These are phyloP conservation scores for Saccharomycopsis fermentans DNA, from an alignment of 805 yeast species.

Conservation along the genomic window DNA sequence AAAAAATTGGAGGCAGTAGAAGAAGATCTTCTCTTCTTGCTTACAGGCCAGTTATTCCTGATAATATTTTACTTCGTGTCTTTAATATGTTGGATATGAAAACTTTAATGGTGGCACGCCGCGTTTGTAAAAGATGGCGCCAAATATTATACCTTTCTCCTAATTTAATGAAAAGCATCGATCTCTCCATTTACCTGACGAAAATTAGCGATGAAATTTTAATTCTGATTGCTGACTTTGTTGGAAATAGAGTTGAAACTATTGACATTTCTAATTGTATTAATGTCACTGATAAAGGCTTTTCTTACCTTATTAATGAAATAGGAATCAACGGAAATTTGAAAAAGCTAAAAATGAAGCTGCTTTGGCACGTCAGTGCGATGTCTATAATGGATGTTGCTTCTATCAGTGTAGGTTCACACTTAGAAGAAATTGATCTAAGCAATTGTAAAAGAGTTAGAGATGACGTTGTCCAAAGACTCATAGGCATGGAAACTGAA, in stretches of 20 bases:
- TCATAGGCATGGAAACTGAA: conserved; percentile 44
- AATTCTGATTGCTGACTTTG: conserved; percentile 53
- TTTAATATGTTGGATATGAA: conserved; percentile 46
- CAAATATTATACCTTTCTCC: conserved; percentile 51
- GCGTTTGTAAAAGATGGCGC: conserved; percentile 59
- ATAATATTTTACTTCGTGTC: conserved; percentile 42
- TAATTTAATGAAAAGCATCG: conserved; percentile 40
- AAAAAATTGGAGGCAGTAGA: conserved; percentile 25
- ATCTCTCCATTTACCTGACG: conserved; percentile 54
- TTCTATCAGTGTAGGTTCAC: conserved; percentile 50
- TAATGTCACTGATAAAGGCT: conserved; percentile 69
- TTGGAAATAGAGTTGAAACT: conserved; percentile 51
- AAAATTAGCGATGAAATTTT: conserved; percentile 48
- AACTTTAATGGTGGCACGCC: conserved; percentile 47
- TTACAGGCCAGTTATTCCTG: conserved; percentile 48
- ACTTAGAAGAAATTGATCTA: conserved; percentile 50
- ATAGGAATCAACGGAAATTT: conserved; percentile 58
- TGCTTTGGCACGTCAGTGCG: conserved; percentile 70
- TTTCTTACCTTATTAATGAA: conserved; percentile 59
- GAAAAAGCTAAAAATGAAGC: conserved; percentile 45
- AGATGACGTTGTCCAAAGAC: conserved; percentile 59
- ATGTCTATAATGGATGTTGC: conserved; percentile 77
- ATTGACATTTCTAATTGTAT: conserved; percentile 65
- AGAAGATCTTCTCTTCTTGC: conserved; percentile 50
- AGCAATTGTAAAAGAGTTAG: conserved; percentile 65